Evolutionary conservation across 108 stramenopile species (phyloP).

Genomic region (Parmales sp.): DNA sequence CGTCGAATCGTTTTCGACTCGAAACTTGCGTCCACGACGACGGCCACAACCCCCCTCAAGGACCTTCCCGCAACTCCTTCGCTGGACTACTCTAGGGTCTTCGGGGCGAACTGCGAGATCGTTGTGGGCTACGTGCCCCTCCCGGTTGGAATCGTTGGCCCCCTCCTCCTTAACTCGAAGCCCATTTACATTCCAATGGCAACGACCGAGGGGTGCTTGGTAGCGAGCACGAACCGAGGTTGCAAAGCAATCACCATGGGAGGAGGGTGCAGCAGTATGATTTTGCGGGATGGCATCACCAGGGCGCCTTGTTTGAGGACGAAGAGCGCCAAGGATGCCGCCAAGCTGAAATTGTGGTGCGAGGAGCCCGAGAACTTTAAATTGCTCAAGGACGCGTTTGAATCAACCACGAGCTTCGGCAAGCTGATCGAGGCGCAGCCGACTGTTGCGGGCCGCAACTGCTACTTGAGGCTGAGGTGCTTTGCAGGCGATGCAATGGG

Average conservation of each 20-base stretch:
- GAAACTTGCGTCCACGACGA: slow-evolving; percentile 42
- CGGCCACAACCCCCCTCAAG: no score
- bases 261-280: slow-evolving; percentile 58
- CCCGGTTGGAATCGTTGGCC: slow-evolving; percentile 91
- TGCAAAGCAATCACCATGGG: slow-evolving; percentile 80
- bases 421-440: slow-evolving; percentile 60
- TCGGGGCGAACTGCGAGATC: slow-evolving; percentile 96
- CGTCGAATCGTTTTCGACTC: slow-evolving; percentile 61
- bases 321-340: slow-evolving; percentile 73
- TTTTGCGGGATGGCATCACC: slow-evolving; percentile 92
- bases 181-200: slow-evolving; percentile 92
- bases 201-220: slow-evolving; percentile 94
- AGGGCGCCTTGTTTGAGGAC: slow-evolving; percentile 89
- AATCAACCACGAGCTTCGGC: slow-evolving; percentile 93
- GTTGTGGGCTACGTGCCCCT: slow-evolving; percentile 92
- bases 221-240: slow-evolving; percentile 90
- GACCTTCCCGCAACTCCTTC: slow-evolving; percentile 56
- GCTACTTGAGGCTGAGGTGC: slow-evolving; percentile 85
- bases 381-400: slow-evolving; percentile 76
- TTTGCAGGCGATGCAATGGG: slow-evolving; percentile 98
- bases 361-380: slow-evolving; percentile 69
- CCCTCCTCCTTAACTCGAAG: slow-evolving; percentile 76
- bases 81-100: slow-evolving; percentile 76
- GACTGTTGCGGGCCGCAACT: slow-evolving; percentile 87
- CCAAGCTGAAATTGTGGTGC: slow-evolving; percentile 73